Evolutionary conservation across 192 early-diverging fungal species (phyloP), one percentile per base, ranked within the genome.

Genomic region (Linnemannia elongata): DNA sequence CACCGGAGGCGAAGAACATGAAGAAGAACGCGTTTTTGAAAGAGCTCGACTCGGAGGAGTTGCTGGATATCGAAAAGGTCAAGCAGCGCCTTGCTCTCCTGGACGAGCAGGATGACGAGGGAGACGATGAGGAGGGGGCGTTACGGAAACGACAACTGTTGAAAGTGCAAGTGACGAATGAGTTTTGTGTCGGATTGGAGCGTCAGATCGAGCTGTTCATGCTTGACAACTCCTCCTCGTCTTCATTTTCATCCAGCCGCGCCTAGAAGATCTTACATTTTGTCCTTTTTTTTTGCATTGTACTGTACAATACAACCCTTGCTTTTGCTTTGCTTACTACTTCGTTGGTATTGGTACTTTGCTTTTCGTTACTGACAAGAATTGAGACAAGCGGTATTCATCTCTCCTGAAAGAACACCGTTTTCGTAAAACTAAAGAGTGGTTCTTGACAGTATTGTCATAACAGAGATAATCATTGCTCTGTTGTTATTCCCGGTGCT

Each of bases 151-250:
- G 55, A 22, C 77, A 44, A 24, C 22, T 22, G 38, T 39, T 12
- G 12, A 77, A 86, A 38, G 54, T 13, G 7, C 15, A 72, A 27
- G 70, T 80, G 27, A 73, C 83, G 38, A 12, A 54, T 24, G 83
- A 86, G 49, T 86, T 86, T 55, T 86, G 83, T 69, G 41, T n/a
- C 12, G 71, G 57, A 24, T 20, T 86, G 18, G 83, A 80, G 38
- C 79, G 54, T 30, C 83, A 86, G 47, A 36, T 86, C 6, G 75
- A 74, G 38, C 44, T 86, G 36, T 77, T 86, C 47, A 68, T 81
- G 44, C 35, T 80, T 6, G 83, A 86, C 10, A 41, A 45, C 27
- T 30, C 44, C 44, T 15, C 49, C 18, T 52, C 49, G 4, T 52
- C 49, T 0, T 15, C 49, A 0, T 22, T 18, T 22, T 18, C 49